Percentiles rank a stretch among this genome's conserved stretches.
Evolutionary conservation across 208 protist genomes (phyloP).

Genomic region (Leishmania braziliensis): DNA sequence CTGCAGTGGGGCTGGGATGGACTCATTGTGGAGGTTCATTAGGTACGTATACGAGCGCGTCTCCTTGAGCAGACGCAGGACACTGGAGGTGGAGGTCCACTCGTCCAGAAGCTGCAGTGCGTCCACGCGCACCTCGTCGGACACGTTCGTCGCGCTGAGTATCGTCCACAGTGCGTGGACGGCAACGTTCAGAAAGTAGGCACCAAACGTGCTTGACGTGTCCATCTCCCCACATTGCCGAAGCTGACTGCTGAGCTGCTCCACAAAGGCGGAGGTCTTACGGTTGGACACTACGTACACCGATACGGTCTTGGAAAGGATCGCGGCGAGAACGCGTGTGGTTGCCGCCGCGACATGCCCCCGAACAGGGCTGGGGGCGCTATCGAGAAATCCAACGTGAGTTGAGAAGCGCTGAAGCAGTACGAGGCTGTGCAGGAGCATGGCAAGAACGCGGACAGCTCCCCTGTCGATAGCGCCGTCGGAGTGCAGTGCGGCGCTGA

Average conservation of each 20-base stretch:
- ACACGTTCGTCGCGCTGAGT: conserved; percentile 23
- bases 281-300: conserved; percentile 32
- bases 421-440: conserved; percentile 28
- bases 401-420: conserved; percentile 22
- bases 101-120: conserved; percentile 36
- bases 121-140: conserved; percentile 16
- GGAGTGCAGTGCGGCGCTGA: conserved; percentile 28
- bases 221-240: conserved; percentile 38
- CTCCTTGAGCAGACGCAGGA: conserved; percentile 39
- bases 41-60: conserved; percentile 19
- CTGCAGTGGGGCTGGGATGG: conserved; percentile 20
- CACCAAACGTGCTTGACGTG: conserved; percentile 15
- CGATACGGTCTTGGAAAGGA: conserved; percentile 30
- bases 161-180: conserved; percentile 33
- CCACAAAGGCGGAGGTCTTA: conserved; percentile 36
- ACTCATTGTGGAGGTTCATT: conserved; percentile 19
- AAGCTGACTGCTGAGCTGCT: conserved; percentile 29
- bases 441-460: conserved; percentile 15
- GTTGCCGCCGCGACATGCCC: conserved; percentile 26
- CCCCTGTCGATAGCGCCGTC: conserved; percentile 22
- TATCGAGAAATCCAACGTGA: conserved; percentile 3
- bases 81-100: conserved; percentile 31
- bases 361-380: conserved; percentile 18
- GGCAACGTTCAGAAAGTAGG: conserved; percentile 33
- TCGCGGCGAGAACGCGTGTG: conserved; percentile 14